Base-by-base conservation (phyloP, 352 stramenopile species). In the Globisporangium uncinulatum region DNA sequence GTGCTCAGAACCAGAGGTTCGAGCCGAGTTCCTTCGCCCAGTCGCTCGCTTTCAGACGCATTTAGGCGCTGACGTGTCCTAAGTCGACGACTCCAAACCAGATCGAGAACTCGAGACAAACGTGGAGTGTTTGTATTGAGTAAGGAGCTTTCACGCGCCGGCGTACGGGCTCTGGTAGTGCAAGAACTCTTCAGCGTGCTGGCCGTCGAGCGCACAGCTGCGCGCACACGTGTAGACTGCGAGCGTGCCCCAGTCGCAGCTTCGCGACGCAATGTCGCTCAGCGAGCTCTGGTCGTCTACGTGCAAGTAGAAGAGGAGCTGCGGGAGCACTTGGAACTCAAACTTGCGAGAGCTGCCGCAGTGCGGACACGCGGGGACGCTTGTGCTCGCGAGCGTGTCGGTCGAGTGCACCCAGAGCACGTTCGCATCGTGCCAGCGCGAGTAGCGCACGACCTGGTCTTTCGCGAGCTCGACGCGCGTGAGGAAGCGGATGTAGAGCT, bases 301-400 rank as follows among this genome's bases (percentile, higher is more conserved):
- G 29, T 88, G 66, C 39, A 98, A 62, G 63, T 96, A 97, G 66
- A 96, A 95, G 0, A 98, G 60, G 47, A 98, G 84, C 74, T 98
- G 94, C 0, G 94, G 94, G 59, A 98, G 79, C 61, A 98, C 79
- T 65, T 98, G 94, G 62, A 97, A 98, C 75, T 98, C 94, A 61
- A 98, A 98, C 55, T 86, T 77, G 24, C 94, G 87, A 29, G 67
- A 58, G 24, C 73, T 70, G 29, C 89, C 86, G 64, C 94, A 98
- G 13, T 73, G 76, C 32, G 77, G 41, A 60, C 94, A 98, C 19
- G 67, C 47, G 6, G 87, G 90, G 17, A 95, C 74, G 13, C 61
- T 56, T 19, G 68, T 64, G 4, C 46, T 47, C 11, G 59, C 65
- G 7, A 77, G 43, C 6, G 74, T 83, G 49, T 78, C 65, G 34